These are phyloP conservation scores for Calonectria hawksworthii DNA, from an alignment of 2,329 filamentous ascomycete species.

Conservation along the genomic window DNA sequence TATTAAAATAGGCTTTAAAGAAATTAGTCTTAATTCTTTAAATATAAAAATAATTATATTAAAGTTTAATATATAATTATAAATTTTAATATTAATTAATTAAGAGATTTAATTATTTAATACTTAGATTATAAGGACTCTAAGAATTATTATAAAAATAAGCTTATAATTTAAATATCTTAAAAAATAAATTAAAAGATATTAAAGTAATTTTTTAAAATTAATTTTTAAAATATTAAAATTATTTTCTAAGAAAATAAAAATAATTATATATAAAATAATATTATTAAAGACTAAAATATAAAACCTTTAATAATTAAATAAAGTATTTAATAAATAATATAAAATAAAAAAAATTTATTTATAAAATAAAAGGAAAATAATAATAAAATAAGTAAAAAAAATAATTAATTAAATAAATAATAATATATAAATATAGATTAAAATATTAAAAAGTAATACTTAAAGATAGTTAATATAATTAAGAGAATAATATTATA, in stretches of 20 bases:
- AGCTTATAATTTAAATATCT: slow-evolving; percentile 13
- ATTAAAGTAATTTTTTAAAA: slow-evolving; percentile 13
- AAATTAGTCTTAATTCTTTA: too few relatives aligned
- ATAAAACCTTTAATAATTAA: slow-evolving; percentile 4
- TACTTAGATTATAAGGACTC: background rate
- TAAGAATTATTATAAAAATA: background rate
- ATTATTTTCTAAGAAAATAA: slow-evolving; percentile 14
- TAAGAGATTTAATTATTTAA: background rate
- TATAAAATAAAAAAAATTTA: slow-evolving; percentile 3
- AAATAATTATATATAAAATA: background rate
- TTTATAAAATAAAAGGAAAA: background rate
- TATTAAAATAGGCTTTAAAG: too few relatives aligned
- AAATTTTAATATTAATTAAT: too few relatives aligned
- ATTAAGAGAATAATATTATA: too few relatives aligned
- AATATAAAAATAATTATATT: too few relatives aligned
- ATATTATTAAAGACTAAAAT: background rate
- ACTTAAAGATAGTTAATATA: too few relatives aligned
- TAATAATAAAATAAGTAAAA: background rate
- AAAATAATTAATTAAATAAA: slow-evolving; percentile 17
- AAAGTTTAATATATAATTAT: too few relatives aligned
- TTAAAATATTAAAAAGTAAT: background rate
- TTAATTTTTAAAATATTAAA: slow-evolving; percentile 14
- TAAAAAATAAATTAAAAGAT: too few relatives aligned
- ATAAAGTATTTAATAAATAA: slow-evolving; percentile 7
- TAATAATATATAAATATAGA: background rate